Percentiles rank a stretch among this genome's conserved stretches.
Evolutionary conservation across 345 rosid species (phyloP).

Genomic region (Lepidium didymum): DNA sequence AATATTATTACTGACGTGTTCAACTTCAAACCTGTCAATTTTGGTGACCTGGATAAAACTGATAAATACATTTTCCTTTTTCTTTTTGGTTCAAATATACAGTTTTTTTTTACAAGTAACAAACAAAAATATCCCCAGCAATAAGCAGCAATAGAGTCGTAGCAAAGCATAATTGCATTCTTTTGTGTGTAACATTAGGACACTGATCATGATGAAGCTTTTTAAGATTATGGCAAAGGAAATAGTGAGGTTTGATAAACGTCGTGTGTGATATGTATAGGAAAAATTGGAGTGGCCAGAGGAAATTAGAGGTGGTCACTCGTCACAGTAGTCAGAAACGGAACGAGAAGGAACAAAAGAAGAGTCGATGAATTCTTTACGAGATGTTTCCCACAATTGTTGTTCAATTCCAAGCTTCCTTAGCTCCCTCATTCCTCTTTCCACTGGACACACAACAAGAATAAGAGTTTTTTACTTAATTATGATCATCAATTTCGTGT

Average conservation of each 20-base stretch:
- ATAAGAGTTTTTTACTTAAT: not conserved
- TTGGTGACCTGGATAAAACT: not conserved
- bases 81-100: too few relatives aligned
- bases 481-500: not conserved
- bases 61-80: too few relatives aligned
- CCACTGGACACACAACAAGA: constrained; percentile 42
- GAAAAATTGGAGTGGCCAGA: not conserved
- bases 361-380: constrained; percentile 48
- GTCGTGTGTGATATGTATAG: not conserved
- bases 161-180: not conserved
- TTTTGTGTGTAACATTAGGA: not conserved
- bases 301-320: constrained; percentile 8
- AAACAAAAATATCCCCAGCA: not conserved
- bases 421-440: constrained; percentile 70
- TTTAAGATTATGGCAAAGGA: not conserved
- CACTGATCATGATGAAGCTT: not conserved
- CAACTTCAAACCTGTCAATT: not conserved
- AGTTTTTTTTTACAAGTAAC: not conserved
- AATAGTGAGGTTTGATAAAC: not conserved
- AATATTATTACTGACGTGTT: not conserved
- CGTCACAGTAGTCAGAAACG: constrained; percentile 24
- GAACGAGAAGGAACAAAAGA: constrained; percentile 25
- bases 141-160: not conserved
- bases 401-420: constrained; percentile 85
- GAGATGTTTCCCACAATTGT: constrained; percentile 87